Evolutionary conservation across 768 basidiomycete genomes (phyloP).

Genomic region (Kwoniella newhampshirensis): DNA sequence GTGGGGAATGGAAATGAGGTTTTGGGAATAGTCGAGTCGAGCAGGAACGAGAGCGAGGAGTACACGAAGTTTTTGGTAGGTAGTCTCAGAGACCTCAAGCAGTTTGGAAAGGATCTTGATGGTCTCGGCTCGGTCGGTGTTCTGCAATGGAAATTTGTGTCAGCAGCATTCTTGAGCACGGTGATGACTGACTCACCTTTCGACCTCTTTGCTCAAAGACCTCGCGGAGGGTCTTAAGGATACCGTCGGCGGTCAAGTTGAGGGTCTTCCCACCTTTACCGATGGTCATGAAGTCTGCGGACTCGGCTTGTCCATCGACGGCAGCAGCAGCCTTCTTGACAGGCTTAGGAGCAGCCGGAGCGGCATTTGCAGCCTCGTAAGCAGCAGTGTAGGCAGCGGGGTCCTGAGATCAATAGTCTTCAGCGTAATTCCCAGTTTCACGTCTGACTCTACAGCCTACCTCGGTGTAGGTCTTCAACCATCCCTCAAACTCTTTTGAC

Average conservation of each 20-base stretch:
- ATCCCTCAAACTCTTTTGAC: constrained; percentile 79
- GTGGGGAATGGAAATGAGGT: constrained; percentile 79
- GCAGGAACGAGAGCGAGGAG: constrained; percentile 90
- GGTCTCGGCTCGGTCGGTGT: constrained; percentile 94
- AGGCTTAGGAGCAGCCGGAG: constrained; percentile 55
- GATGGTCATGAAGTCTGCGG: constrained; percentile 81
- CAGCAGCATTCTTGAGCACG: neutral
- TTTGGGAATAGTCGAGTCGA: constrained; percentile 88
- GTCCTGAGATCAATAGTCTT: constrained; percentile 60
- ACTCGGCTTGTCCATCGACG: constrained; percentile 54
- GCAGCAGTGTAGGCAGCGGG: constrained; percentile 82
- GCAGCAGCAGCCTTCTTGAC: constrained; percentile 53
- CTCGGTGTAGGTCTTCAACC: constrained; percentile 73
- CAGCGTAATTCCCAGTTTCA: neutral
- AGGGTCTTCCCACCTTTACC: constrained; percentile 84
- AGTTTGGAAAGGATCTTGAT: constrained; percentile 85
- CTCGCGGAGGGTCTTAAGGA: constrained; percentile 87
- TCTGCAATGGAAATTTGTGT: constrained; percentile 58
- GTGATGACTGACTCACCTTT: constrained; percentile 69
- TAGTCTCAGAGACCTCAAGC: constrained; percentile 76
- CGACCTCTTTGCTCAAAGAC: constrained; percentile 93
- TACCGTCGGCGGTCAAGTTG: constrained; percentile 68
- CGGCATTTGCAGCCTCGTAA: constrained; percentile 57
- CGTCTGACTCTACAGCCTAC: constrained; percentile 56
- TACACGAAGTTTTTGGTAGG: constrained; percentile 92